Conservation (phyloP, 257 asterid genomes). For the Vinca minor region DNA sequence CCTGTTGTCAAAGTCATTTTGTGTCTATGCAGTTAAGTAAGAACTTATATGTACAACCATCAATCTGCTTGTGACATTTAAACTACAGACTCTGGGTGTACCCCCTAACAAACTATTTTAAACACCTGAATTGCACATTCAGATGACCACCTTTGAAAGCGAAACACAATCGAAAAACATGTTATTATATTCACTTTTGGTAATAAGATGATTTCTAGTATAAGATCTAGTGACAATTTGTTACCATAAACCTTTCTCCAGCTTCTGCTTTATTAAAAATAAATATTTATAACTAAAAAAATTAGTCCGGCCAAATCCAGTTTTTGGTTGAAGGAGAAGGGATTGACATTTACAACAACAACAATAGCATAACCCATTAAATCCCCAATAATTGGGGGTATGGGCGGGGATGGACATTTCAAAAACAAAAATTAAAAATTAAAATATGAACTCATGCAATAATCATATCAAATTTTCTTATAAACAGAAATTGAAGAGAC, state of each 20-base stretch:
- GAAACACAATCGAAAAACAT: not conserved
- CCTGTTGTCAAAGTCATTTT: slow-evolving; percentile 78
- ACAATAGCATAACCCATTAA: too few relatives aligned
- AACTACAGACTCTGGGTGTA: not conserved
- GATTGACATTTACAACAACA: not conserved
- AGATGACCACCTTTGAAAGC: slow-evolving; percentile 2
- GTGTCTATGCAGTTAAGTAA: slow-evolving; percentile 60
- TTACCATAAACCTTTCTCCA: not conserved
- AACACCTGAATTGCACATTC: not conserved
- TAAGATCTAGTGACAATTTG: not conserved
- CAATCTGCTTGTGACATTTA: not conserved
- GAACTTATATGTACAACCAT: slow-evolving; percentile 25
- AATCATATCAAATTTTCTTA: not conserved
- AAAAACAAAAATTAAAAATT: too few relatives aligned
- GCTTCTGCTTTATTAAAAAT: not conserved
- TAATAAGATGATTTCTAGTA: not conserved
- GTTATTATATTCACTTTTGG: not conserved
- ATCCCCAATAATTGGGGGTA: too few relatives aligned
- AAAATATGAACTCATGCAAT: too few relatives aligned
- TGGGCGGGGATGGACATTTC: too few relatives aligned
- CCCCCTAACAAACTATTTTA: not conserved
- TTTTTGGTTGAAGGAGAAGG: not conserved
- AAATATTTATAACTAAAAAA: too few relatives aligned
- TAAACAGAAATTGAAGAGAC: not conserved
- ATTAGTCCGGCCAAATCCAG: too few relatives aligned